Percentiles rank a stretch among this genome's conserved stretches.
phyloP scores from a whole-genome alignment of 257 asterid species.

The Solanum peruvianum region DNA sequence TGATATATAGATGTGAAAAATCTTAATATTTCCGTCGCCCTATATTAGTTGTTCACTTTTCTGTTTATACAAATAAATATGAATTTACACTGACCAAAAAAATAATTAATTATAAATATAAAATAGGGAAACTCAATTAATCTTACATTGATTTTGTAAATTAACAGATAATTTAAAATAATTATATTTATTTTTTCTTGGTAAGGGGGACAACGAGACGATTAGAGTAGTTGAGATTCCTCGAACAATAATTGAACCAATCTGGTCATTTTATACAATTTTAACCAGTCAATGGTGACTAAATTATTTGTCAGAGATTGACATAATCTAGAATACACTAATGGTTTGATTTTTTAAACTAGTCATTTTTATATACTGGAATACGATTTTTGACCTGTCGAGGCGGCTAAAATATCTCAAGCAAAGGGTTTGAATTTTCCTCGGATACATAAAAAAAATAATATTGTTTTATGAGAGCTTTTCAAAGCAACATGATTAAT shows the following conservation, averaged over 20 bases:
- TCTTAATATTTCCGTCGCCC: rapidly evolving
- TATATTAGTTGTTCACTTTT: too few relatives aligned
- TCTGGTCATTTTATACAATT: neutral
- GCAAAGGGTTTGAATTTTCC: neutral
- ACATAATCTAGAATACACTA: neutral
- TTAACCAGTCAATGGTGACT: neutral
- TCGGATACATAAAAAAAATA: neutral
- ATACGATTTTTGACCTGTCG: neutral
- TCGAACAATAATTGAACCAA: neutral
- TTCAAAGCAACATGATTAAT: neutral
- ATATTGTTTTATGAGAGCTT: neutral
- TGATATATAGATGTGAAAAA: too few relatives aligned
- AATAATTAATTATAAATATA: too few relatives aligned
- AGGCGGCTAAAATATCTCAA: too few relatives aligned
- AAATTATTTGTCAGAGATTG: neutral
- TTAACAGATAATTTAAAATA: neutral
- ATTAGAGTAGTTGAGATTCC: neutral
- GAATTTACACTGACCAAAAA: too few relatives aligned
- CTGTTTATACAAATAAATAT: too few relatives aligned
- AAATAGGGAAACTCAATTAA: too few relatives aligned
- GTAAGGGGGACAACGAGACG: neutral
- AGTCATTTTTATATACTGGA: neutral
- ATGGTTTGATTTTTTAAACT: neutral
- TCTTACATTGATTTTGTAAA: neutral
- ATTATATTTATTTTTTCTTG: too few relatives aligned